Conservation (phyloP, 2,329 filamentous ascomycete species). For the Nemania serpens region DNA sequence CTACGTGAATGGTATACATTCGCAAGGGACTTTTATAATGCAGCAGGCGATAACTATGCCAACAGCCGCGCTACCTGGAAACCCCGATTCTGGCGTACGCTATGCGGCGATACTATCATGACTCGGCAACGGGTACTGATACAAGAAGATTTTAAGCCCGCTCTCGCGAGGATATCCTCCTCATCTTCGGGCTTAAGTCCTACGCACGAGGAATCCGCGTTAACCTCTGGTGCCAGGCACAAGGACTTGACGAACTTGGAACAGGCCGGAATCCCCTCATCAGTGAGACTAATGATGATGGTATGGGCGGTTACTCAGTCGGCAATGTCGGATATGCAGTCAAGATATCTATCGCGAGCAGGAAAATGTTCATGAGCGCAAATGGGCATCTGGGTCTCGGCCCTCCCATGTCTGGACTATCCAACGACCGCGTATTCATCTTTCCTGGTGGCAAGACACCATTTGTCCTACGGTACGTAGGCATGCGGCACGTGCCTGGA, state of each 20-base stretch:
- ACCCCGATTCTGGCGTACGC: constrained; percentile 14
- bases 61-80: not conserved
- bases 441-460: constrained; percentile 18
- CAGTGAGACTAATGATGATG: not conserved
- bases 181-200: not conserved
- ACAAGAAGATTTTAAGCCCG: constrained; percentile 11
- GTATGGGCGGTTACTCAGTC: not conserved
- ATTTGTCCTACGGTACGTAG: constrained; percentile 13
- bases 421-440: constrained; percentile 17
- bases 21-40: not conserved
- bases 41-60: not conserved
- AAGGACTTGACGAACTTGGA: constrained; percentile 1
- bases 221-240: constrained; percentile 13
- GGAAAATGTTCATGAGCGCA: constrained; percentile 14
- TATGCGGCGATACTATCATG: constrained; percentile 20
- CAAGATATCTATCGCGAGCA: constrained; percentile 12
- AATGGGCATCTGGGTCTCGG: constrained; percentile 14
- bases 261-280: not conserved
- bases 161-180: not conserved
- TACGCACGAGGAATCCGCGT: not conserved
- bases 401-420: not conserved
- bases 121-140: not conserved
- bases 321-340: constrained; percentile 11
- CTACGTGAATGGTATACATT: constrained; percentile 15
- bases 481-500: constrained; percentile 14